Conservation (phyloP, 176 grass and related monocot species). For the maize (Zea mays) region DNA sequence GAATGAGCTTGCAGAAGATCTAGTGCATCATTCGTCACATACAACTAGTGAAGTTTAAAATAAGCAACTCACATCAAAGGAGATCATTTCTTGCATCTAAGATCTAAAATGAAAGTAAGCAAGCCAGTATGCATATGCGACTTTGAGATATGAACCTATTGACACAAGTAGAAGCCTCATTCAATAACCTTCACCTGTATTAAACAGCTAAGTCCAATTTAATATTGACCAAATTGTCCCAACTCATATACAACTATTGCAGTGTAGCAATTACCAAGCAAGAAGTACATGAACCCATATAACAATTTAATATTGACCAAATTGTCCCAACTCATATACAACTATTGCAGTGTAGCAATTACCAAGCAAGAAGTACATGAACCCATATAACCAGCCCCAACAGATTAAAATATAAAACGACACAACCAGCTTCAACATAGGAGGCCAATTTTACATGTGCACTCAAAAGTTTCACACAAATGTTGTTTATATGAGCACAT, state of each 20-base stretch:
- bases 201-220: not conserved
- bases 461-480: not conserved
- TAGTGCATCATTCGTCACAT: not conserved
- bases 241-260: not conserved
- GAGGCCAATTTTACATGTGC: not conserved
- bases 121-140: constrained; percentile 3
- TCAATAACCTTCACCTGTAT: not conserved
- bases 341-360: not conserved
- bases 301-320: not conserved
- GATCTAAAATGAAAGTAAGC: constrained; percentile 1
- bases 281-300: not conserved
- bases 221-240: not conserved
- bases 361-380: not conserved
- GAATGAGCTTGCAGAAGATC: constrained; percentile 16
- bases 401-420: not conserved
- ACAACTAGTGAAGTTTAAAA: not conserved
- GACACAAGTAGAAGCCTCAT: not conserved
- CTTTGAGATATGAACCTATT: not conserved
- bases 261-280: not conserved
- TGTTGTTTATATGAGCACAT: not conserved
- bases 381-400: not conserved
- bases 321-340: not conserved
- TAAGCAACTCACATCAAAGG: not conserved
- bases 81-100: constrained; percentile 7
- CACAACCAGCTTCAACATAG: not conserved